phyloP scores from a whole-genome alignment of 371 early-diverging fungal genomes.

The Syncephalastrum racemosum region DNA sequence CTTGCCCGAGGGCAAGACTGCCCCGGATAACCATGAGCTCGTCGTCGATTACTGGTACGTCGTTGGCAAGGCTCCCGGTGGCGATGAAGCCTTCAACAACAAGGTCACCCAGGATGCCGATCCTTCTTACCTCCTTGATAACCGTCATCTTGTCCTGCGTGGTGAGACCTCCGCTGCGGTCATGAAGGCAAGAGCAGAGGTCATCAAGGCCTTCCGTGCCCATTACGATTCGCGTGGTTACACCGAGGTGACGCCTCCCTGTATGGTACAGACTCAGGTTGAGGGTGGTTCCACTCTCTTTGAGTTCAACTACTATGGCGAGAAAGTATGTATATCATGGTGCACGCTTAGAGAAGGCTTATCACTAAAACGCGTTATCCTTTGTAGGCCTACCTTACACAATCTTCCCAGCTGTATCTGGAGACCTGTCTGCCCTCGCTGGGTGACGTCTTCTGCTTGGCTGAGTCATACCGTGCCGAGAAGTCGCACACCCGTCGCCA shows the following conservation, averaged over 20 bases:
- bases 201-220: slow-evolving; percentile 93
- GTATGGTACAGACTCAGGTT: slow-evolving; percentile 99
- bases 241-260: slow-evolving; percentile 98
- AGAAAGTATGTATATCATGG: slow-evolving; percentile 48
- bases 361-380: not conserved
- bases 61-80: slow-evolving; percentile 92
- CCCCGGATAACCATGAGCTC: slow-evolving; percentile 96
- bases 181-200: slow-evolving; percentile 86
- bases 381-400: slow-evolving; percentile 95
- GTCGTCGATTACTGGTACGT: slow-evolving; percentile 96
- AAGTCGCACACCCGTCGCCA: slow-evolving; percentile 99
- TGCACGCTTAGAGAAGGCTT: not conserved
- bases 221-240: slow-evolving; percentile 86
- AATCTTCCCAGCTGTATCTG: slow-evolving; percentile 99
- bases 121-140: slow-evolving; percentile 87
- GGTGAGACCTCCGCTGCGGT: slow-evolving; percentile 91
- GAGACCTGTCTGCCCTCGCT: slow-evolving; percentile 97
- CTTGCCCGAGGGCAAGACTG: slow-evolving; percentile 93
- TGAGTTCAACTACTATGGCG: slow-evolving; percentile 97
- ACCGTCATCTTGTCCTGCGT: slow-evolving; percentile 97
- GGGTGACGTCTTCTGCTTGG: slow-evolving; percentile 97
- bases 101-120: slow-evolving; percentile 88
- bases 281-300: slow-evolving; percentile 99
- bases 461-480: slow-evolving; percentile 99
- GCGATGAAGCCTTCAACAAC: slow-evolving; percentile 92